Percentiles rank a stretch among this genome's conserved stretches.
These are phyloP conservation scores for Claviceps sp. DNA, from an alignment of 2,329 filamentous ascomycete genomes.

Conservation along the genomic window DNA sequence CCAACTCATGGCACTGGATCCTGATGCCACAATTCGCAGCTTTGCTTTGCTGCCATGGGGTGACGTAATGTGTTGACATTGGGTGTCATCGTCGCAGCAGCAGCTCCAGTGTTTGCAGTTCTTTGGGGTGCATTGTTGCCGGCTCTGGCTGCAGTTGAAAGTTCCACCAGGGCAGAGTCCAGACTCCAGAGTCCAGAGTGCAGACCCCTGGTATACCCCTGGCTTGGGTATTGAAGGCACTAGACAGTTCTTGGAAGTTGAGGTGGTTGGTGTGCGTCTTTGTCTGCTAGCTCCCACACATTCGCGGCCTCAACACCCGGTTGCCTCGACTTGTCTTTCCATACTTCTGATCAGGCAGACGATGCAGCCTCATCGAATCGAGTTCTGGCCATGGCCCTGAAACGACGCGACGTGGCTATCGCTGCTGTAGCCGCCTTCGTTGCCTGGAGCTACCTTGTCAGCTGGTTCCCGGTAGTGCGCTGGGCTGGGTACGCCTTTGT, in stretches of 20 bases:
- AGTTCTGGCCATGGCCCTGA: slow-evolving; percentile 49
- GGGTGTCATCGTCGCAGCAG: neutral
- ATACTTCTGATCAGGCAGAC: slow-evolving; percentile 8
- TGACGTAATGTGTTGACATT: neutral
- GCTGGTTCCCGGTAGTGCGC: slow-evolving; percentile 71
- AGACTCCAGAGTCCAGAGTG: neutral
- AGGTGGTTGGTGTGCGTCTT: neutral
- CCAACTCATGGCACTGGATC: neutral
- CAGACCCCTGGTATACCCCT: neutral
- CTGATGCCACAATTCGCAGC: neutral
- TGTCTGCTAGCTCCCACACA: neutral
- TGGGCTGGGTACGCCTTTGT: slow-evolving; percentile 78
- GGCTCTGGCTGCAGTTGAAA: neutral
- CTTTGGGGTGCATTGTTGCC: neutral
- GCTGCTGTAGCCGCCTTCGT: slow-evolving; percentile 60
- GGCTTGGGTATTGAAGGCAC: neutral
- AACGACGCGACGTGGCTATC: slow-evolving; percentile 58
- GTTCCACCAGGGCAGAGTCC: too few relatives aligned
- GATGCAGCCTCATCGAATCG: slow-evolving; percentile 18
- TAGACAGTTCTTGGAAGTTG: neutral
- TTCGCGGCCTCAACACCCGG: neutral
- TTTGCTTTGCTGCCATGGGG: neutral
- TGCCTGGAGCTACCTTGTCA: slow-evolving; percentile 75
- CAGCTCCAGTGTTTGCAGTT: neutral
- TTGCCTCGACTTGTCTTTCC: neutral